A percentile compares a stretch with the other conserved stretches of the same genome.
Evolutionary conservation across 2,329 filamentous ascomycete species (phyloP).

Genomic region (Chrysosporium keratinophilum): DNA sequence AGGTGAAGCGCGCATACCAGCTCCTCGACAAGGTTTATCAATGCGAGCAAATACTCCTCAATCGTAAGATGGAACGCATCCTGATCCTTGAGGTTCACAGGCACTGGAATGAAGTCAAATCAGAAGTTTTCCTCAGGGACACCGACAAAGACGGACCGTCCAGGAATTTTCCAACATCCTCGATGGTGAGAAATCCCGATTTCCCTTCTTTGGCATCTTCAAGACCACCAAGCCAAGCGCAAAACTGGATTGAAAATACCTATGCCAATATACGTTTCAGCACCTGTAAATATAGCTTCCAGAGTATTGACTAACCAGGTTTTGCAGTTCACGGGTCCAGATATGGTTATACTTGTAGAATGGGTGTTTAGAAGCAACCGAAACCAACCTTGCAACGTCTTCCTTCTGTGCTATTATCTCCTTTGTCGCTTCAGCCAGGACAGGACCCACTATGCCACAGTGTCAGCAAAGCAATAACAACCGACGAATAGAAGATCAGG

Average conservation of each 20-base stretch:
- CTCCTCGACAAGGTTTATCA: constrained; percentile 83
- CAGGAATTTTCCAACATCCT: constrained; percentile 71
- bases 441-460: constrained; percentile 47
- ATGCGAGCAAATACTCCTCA: constrained; percentile 86
- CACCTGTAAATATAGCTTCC: constrained; percentile 28
- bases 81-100: constrained; percentile 77
- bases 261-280: constrained; percentile 31
- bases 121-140: neutral
- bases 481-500: too few relatives aligned
- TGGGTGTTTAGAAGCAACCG: constrained; percentile 70
- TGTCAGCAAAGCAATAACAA: neutral
- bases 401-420: constrained; percentile 62
- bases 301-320: constrained; percentile 47
- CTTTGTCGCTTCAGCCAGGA: constrained; percentile 59
- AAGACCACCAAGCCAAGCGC: constrained; percentile 72
- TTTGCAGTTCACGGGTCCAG: constrained; percentile 78
- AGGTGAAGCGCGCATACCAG: constrained; percentile 41
- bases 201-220: constrained; percentile 44
- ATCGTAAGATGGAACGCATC: constrained; percentile 93
- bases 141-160: constrained; percentile 45
- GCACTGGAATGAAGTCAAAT: constrained; percentile 46
- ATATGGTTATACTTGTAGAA: constrained; percentile 97
- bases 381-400: constrained; percentile 58
- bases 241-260: constrained; percentile 50
- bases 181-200: constrained; percentile 68